These are phyloP conservation scores for Thermomyces lanuginosus DNA, from an alignment of 2,329 filamentous ascomycete species.

Conservation along the genomic window DNA sequence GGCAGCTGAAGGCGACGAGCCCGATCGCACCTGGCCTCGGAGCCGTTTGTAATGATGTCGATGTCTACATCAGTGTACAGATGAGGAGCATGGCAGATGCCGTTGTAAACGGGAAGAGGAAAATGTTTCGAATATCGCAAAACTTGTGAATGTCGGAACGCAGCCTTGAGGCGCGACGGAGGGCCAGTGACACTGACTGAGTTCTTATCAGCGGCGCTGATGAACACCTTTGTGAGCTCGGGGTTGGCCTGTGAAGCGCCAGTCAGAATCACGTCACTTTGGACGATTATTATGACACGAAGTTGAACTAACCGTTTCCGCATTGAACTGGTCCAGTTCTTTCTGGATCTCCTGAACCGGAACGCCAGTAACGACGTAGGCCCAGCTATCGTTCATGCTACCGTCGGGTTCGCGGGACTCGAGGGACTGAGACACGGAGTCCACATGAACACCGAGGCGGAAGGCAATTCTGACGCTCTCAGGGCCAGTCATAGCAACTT, in stretches of 20 bases:
- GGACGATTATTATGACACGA: neutral
- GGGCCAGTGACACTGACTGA: slow-evolving; percentile 14
- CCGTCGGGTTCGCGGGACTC: slow-evolving; percentile 17
- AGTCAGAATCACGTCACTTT: too few relatives aligned
- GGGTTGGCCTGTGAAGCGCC: too few relatives aligned
- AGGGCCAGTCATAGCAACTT: slow-evolving; percentile 27
- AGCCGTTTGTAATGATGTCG: slow-evolving; percentile 3
- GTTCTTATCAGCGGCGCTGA: slow-evolving; percentile 10
- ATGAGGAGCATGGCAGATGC: slow-evolving; percentile 26
- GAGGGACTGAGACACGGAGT: slow-evolving; percentile 27
- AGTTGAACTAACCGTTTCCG: slow-evolving; percentile 5
- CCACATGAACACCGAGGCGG: slow-evolving; percentile 30
- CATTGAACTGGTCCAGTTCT: slow-evolving; percentile 11
- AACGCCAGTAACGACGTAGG: slow-evolving; percentile 12
- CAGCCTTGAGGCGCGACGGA: slow-evolving; percentile 10
- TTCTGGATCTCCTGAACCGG: slow-evolving; percentile 9
- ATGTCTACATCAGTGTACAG: slow-evolving; percentile 25
- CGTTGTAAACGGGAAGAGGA: slow-evolving; percentile 14
- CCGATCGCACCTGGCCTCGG: too few relatives aligned
- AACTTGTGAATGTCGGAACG: slow-evolving; percentile 10
- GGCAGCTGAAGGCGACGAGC: too few relatives aligned
- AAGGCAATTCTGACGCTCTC: slow-evolving; percentile 31
- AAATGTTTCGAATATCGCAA: slow-evolving; percentile 11
- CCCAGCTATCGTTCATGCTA: slow-evolving; percentile 10
- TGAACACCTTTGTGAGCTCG: slow-evolving; percentile 10